These are phyloP conservation scores for Bassia scoparia DNA, from an alignment of 148 eudicot species.

Conservation along the genomic window DNA sequence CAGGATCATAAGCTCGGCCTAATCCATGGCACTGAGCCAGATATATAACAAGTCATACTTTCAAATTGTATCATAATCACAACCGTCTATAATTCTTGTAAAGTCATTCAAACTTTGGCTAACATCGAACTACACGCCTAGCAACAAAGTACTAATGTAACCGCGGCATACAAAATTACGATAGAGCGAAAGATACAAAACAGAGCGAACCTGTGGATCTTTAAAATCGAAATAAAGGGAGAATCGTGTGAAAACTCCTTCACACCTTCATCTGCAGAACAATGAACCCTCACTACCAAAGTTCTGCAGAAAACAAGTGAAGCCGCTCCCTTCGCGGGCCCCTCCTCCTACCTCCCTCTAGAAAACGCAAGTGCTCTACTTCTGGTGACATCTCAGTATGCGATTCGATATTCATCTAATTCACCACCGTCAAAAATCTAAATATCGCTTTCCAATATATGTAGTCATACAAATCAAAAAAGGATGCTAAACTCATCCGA, in stretches of 20 bases:
- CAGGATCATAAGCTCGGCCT: slow-evolving; percentile 59
- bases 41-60: background rate
- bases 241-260: slow-evolving; percentile 54
- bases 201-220: slow-evolving; percentile 34
- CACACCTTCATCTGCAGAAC: slow-evolving; percentile 40
- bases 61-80: too few species aligned
- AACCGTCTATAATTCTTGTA: too few species aligned
- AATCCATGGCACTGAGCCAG: background rate
- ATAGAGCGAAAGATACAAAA: too few species aligned
- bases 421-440: too few species aligned
- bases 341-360: too few species aligned
- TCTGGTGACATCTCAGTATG: slow-evolving; percentile 37
- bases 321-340: slow-evolving; percentile 40
- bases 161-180: background rate
- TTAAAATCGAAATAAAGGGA: slow-evolving; percentile 23
- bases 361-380: slow-evolving; percentile 38
- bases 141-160: too few species aligned
- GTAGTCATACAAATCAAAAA: too few species aligned
- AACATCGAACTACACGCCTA: too few species aligned
- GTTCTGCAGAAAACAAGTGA: slow-evolving; percentile 37
- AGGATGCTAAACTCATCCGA: too few species aligned
- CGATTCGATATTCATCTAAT: too few species aligned
- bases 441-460: too few species aligned
- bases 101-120: background rate
- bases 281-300: slow-evolving; percentile 44